Conservation (phyloP, 2,329 filamentous ascomycete genomes). For the Trichoderma sp. region DNA sequence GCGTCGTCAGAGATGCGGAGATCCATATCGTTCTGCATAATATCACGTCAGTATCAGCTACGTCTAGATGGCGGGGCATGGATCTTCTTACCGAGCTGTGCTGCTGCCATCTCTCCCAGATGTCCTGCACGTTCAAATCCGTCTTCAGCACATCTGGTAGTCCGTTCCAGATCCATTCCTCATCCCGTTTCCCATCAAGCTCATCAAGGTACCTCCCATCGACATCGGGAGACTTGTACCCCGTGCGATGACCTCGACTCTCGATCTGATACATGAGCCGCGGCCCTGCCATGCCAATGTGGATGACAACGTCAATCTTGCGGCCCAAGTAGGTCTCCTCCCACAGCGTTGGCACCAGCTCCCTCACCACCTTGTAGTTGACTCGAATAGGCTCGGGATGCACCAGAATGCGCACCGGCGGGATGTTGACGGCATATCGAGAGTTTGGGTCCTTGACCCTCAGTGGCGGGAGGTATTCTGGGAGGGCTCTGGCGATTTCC, state of each 20-base stretch:
- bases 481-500: slow-evolving; percentile 70
- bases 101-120: slow-evolving; percentile 54
- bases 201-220: slow-evolving; percentile 58
- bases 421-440: slow-evolving; percentile 31
- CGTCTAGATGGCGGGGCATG: not conserved
- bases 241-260: slow-evolving; percentile 65
- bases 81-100: slow-evolving; percentile 45
- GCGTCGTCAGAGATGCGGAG: slow-evolving; percentile 65
- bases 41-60: not conserved
- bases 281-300: slow-evolving; percentile 76
- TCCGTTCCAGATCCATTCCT: slow-evolving; percentile 52
- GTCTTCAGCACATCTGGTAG: slow-evolving; percentile 55
- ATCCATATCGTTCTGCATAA: slow-evolving; percentile 38
- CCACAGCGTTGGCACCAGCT: slow-evolving; percentile 62
- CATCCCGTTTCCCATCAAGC: slow-evolving; percentile 44
- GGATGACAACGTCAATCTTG: slow-evolving; percentile 62
- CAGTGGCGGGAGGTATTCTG: slow-evolving; percentile 56
- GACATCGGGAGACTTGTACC: slow-evolving; percentile 69
- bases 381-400: slow-evolving; percentile 68
- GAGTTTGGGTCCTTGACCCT: slow-evolving; percentile 40
- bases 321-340: slow-evolving; percentile 33
- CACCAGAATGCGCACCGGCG: slow-evolving; percentile 58
- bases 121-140: slow-evolving; percentile 55
- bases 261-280: slow-evolving; percentile 67
- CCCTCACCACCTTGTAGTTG: slow-evolving; percentile 64